Conservation (phyloP, 2,329 filamentous ascomycete genomes). For the Rhytidhysteron rufulum region DNA sequence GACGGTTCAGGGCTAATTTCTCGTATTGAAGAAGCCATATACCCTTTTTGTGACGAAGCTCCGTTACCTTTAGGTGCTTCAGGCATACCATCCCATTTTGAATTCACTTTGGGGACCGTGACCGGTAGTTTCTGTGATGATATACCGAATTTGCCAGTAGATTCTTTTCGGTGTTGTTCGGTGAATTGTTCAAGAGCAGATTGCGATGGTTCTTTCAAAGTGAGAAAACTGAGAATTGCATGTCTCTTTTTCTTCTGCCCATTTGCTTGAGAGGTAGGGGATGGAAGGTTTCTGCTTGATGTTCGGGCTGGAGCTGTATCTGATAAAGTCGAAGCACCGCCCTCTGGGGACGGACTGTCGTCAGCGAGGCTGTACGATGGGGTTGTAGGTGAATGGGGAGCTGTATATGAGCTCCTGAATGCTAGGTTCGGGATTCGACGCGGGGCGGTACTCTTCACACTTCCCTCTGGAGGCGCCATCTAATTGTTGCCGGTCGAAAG, state of each 20-base stretch:
- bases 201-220: conserved; percentile 48
- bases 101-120: conserved; percentile 50
- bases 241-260: conserved; percentile 30
- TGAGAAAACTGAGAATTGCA: conserved; percentile 43
- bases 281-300: conserved; percentile 35
- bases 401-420: conserved; percentile 27
- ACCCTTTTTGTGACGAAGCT: conserved; percentile 5
- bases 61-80: conserved; percentile 33
- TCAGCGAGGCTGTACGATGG: conserved; percentile 2
- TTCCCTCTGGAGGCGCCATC: conserved; percentile 24
- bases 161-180: conserved; percentile 35
- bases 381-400: conserved; percentile 16
- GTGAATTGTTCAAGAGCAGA: conserved; percentile 45
- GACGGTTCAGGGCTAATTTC: conserved; percentile 3
- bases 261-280: conserved; percentile 17
- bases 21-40: conserved; percentile 8
- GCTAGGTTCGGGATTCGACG: conserved; percentile 30
- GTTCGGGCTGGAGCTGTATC: too few species aligned
- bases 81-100: conserved; percentile 53
- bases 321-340: too few species aligned
- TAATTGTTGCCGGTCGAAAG: conserved; percentile 12
- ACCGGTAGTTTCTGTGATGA: conserved; percentile 46
- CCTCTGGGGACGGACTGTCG: not conserved
- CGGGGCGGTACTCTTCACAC: conserved; percentile 11
- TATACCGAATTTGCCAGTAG: conserved; percentile 29